Evolutionary conservation across 2,329 filamentous ascomycete species (phyloP).

Genomic region (Colletotrichum cordylinicola): DNA sequence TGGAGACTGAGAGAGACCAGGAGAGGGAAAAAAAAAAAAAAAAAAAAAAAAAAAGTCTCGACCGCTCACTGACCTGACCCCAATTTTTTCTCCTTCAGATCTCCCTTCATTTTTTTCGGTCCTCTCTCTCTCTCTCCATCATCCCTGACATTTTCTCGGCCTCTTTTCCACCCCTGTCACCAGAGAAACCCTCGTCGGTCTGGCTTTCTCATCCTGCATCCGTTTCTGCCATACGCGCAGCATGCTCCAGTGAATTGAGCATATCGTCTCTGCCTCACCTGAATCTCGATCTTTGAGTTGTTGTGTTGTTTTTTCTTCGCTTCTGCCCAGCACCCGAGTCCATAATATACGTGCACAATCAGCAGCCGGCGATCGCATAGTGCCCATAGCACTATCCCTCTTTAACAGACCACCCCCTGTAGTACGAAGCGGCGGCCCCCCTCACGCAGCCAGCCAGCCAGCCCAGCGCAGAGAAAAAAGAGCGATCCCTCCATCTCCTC

Average conservation of each 20-base stretch:
- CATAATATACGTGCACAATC: constrained; percentile 7
- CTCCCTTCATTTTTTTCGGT: constrained; percentile 10
- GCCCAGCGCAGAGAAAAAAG: constrained; percentile 10
- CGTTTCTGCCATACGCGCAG: background rate
- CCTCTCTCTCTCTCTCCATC: constrained; percentile 15
- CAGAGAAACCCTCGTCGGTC: background rate
- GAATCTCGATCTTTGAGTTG: background rate
- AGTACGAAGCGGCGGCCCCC: constrained; percentile 14
- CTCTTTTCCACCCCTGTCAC: background rate
- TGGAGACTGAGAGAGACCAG: background rate
- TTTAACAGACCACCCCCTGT: constrained; percentile 19
- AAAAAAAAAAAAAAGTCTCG: background rate
- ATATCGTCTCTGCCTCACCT: background rate
- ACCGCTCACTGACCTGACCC: constrained; percentile 13
- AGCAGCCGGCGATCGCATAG: constrained; percentile 19
- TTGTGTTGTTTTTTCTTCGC: background rate
- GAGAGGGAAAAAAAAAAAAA: background rate
- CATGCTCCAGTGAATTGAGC: background rate
- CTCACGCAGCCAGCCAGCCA: background rate
- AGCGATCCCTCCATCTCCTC: constrained; percentile 19
- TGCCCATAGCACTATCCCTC: constrained; percentile 24
- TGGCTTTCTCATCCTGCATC: background rate
- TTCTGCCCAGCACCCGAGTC: background rate
- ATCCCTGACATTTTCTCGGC: constrained; percentile 12
- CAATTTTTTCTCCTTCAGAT: constrained; percentile 21